Evolutionary conservation across 208 protist genomes (phyloP).

Genomic region (Wallacemonas sp.): DNA sequence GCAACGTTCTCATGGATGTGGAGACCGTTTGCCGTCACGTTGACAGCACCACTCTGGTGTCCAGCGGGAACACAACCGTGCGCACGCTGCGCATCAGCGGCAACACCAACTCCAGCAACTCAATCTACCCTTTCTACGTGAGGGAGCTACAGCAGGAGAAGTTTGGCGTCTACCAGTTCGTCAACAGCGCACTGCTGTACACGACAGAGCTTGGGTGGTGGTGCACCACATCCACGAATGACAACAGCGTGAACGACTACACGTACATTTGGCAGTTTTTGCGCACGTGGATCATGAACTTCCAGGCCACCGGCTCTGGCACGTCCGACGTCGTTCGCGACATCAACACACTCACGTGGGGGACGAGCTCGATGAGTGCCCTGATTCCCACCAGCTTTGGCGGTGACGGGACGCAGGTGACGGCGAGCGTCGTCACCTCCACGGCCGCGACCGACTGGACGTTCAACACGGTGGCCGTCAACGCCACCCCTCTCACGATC

Average conservation of each 20-base stretch:
- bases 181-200: slow-evolving; percentile 1
- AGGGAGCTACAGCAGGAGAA: slow-evolving; percentile 4
- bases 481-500: slow-evolving; percentile 13
- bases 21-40: slow-evolving; percentile 26
- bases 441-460: slow-evolving; percentile 3
- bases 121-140: slow-evolving; percentile 24
- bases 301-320: background rate
- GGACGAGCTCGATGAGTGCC: background rate
- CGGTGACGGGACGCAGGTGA: slow-evolving; percentile 7
- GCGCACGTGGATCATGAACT: background rate
- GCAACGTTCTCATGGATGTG: slow-evolving; percentile 19
- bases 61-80: background rate
- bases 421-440: slow-evolving; percentile 2
- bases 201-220: background rate
- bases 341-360: slow-evolving; percentile 8
- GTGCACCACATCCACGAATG: slow-evolving; percentile 1
- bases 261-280: background rate
- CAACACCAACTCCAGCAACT: background rate
- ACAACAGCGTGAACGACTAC: slow-evolving; percentile 1
- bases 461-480: slow-evolving; percentile 19
- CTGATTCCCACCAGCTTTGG: slow-evolving; percentile 23
- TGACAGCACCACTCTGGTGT: slow-evolving; percentile 4
- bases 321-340: slow-evolving; percentile 8
- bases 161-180: slow-evolving; percentile 13
- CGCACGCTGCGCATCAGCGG: background rate